Evolutionary conservation across 495 filamentous ascomycete genomes (phyloP), one percentile per base, ranked within the genome.

Genomic region (Aspergillus cavernicola): DNA sequence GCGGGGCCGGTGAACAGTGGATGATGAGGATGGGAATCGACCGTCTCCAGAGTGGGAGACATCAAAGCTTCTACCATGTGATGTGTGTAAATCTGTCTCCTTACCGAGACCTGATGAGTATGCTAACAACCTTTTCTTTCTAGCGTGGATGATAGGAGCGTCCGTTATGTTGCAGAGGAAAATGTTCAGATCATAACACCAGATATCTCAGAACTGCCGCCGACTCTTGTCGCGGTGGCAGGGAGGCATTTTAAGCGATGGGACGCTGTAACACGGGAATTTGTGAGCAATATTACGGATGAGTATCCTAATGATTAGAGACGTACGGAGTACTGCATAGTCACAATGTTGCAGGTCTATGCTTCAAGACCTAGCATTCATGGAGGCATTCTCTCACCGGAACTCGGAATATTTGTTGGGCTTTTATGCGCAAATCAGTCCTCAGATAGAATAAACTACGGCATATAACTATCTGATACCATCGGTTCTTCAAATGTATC

Each of bases 181-280:
- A 97, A 93, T 58, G 87, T 96, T 43, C 76, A 82, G 49, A 75
- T 85, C 19, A 69, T 89, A 36, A 64, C 72, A 2, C 71, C 80
- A 35, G 70, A 70, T 31, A 62, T 57, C 35, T 74, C 55, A 58
- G 68, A 79, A 6, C 66, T 80, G 13, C 71, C 82, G 0, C 63
- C 69, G 10, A 72, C 74, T 4, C 69, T 96, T 45, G 77, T 85
- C 56, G 72, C 71, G 43, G 73, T 92, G 55, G 91, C 91, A 2
- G 93, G 93, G 10, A 86, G 84, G 60, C 86, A 88, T 68, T 97
- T 97, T 62, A 96, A 90, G 70, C 77, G 92, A 16, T 97, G 89
- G 82, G 89, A 95, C 66, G 58, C 64, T 28, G 68, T 67, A n/a
- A 72, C 62, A 0, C 75, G 79, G 46, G 73, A 69, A 2, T 98